A percentile compares a stretch with the other conserved stretches of the same genome.
phyloP scores from a whole-genome alignment of 2,329 filamentous ascomycete species.

The Corniculantispora saksenae region DNA sequence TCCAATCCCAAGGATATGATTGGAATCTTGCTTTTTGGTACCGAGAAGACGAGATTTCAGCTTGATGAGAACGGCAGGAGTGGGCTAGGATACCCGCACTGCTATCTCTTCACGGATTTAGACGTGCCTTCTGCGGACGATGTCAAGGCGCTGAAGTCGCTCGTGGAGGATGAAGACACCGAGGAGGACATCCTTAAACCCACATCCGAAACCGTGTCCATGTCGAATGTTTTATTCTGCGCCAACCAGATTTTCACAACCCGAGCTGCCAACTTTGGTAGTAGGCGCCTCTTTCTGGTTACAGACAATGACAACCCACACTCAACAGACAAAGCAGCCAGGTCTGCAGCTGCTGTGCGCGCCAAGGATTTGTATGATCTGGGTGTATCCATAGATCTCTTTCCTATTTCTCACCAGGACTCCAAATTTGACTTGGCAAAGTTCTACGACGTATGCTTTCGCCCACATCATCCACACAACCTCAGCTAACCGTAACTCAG shows the following conservation, averaged over 20 bases:
- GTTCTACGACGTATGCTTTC: slow-evolving; percentile 78
- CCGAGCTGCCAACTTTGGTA: slow-evolving; percentile 91
- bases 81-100: slow-evolving; percentile 77
- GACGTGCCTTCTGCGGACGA: slow-evolving; percentile 85
- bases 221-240: slow-evolving; percentile 90
- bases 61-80: slow-evolving; percentile 62
- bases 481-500: slow-evolving; percentile 40
- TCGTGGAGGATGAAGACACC: slow-evolving; percentile 79
- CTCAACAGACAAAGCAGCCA: slow-evolving; percentile 67
- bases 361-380: slow-evolving; percentile 95
- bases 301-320: slow-evolving; percentile 93
- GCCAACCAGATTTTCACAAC: slow-evolving; percentile 97
- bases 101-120: slow-evolving; percentile 86
- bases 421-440: slow-evolving; percentile 76
- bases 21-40: slow-evolving; percentile 89
- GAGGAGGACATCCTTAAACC: slow-evolving; percentile 69
- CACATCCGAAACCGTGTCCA: slow-evolving; percentile 68
- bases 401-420: slow-evolving; percentile 75
- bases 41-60: slow-evolving; percentile 78
- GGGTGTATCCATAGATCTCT: slow-evolving; percentile 87
- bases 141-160: slow-evolving; percentile 73
- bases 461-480: too few species aligned
- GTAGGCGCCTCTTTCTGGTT: slow-evolving; percentile 89
- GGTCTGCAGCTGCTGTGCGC: slow-evolving; percentile 77
- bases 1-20: slow-evolving; percentile 97